Base-by-base conservation (phyloP, 164 flowering plant species). In the Warburgia ugandensis region DNA sequence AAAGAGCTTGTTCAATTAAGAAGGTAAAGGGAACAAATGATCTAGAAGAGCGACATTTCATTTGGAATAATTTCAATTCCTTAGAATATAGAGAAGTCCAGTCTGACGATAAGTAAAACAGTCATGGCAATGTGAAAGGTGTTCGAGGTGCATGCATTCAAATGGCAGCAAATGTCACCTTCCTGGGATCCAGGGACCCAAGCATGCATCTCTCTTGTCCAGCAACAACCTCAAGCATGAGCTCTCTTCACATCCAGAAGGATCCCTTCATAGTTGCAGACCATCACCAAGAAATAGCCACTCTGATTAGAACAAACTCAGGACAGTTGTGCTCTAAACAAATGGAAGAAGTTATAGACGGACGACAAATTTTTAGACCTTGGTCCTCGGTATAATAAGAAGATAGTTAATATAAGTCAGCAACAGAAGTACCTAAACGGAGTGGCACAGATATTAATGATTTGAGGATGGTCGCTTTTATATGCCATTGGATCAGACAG, bases 111-210 rank as follows among this genome's bases (percentile, higher is more conserved):
- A 14, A 22, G 14, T 33, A 25, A 5, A 21, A 26, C 19, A 33
- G 20, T 30, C 37, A 9, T n/a, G n/a, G n/a, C n/a, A n/a, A n/a
- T n/a, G n/a, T n/a, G n/a, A 38, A 38, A 28, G 27, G 22, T 13
- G 56, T 20, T 29, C 37, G 10, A 7, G 31, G 2, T 8, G 26
- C 13, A 19, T 8, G 32, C 10, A 48, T 17, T 28, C 3, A 8
- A 8, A 44, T 9, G 27, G 30, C 33, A 29, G 11, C 33, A 20
- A 17, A 39, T 45, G 30, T 36, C 47, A 94, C 99, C 99, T 94
- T 74, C 99, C 97, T 65, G 96, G 96, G 58, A 69, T 75, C 94
- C 90, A 94, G 49, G 99, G 99, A 54, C 99, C 99, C 71, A 88
- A 59, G 79, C 90, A 94, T 52, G 95, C 89, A 77, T 94, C 99